Conservation (phyloP, 83 land plant species). For the Diphasiastrum complanatum region DNA sequence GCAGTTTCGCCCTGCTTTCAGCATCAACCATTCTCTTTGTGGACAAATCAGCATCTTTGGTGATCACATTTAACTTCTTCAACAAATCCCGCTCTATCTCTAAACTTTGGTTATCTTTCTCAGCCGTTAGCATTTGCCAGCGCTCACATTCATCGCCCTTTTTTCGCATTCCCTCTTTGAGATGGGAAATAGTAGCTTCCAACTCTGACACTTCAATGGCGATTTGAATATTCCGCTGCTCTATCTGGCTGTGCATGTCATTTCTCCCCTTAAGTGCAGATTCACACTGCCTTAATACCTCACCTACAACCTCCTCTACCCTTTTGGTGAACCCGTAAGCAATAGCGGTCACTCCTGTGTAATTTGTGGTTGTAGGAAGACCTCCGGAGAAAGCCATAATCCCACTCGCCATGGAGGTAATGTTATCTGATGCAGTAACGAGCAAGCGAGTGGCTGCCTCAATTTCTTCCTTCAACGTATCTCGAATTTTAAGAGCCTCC, state of each 20-base stretch:
- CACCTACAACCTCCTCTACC: slow-evolving; percentile 79
- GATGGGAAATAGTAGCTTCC: slow-evolving; percentile 67
- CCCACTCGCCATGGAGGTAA: slow-evolving; percentile 47
- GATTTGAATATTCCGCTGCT: slow-evolving; percentile 81
- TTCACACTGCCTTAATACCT: slow-evolving; percentile 62
- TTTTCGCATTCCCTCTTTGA: slow-evolving; percentile 56
- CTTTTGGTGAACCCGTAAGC: slow-evolving; percentile 82
- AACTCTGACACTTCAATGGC: slow-evolving; percentile 93
- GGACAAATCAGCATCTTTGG: slow-evolving; percentile 17
- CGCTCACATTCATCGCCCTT: slow-evolving; percentile 41
- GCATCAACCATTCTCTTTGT: slow-evolving; percentile 30
- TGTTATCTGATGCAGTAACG: slow-evolving; percentile 60
- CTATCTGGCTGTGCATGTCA: slow-evolving; percentile 66
- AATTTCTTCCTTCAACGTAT: slow-evolving; percentile 48
- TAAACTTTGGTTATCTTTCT: slow-evolving; percentile 41
- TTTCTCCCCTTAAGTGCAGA: slow-evolving; percentile 42
- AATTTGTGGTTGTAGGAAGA: slow-evolving; percentile 63
- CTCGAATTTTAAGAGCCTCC: slow-evolving; percentile 46
- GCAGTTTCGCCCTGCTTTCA: slow-evolving; percentile 32
- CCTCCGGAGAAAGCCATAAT: slow-evolving; percentile 56
- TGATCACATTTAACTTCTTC: slow-evolving; percentile 27
- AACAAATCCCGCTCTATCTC: slow-evolving; percentile 49
- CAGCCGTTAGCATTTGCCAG: slow-evolving; percentile 36
- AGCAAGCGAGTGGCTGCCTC: slow-evolving; percentile 64
- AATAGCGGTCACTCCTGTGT: slow-evolving; percentile 68